Evolutionary conservation across 1,284 basidiomycete species (phyloP).

Genomic region (Xerocomus minutiporus): DNA sequence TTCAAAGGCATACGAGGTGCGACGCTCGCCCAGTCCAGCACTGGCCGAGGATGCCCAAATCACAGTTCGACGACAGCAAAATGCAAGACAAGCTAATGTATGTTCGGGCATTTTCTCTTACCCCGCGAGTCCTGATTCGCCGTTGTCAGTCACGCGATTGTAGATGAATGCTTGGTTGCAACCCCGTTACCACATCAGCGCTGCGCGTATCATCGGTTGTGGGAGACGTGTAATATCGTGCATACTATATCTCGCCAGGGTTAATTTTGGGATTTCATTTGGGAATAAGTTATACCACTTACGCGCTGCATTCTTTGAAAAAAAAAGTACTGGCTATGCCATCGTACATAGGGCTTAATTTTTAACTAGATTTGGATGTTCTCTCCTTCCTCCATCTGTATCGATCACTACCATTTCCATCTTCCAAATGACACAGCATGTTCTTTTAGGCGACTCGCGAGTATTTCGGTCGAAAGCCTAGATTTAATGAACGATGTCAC

Average conservation of each 20-base stretch:
- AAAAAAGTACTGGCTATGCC: slow-evolving; percentile 26
- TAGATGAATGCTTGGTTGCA: slow-evolving; percentile 22
- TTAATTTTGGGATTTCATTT: slow-evolving; percentile 24
- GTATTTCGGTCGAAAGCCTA: slow-evolving; percentile 9
- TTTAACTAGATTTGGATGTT: slow-evolving; percentile 9
- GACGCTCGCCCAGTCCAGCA: slow-evolving; percentile 31
- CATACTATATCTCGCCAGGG: slow-evolving; percentile 21
- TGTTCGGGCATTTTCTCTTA: slow-evolving; percentile 2
- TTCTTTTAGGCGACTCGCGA: slow-evolving; percentile 1
- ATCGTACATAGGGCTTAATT: slow-evolving; percentile 16
- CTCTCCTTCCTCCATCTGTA: slow-evolving; percentile 11
- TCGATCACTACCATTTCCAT: slow-evolving; percentile 13
- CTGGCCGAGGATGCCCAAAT: slow-evolving; percentile 29
- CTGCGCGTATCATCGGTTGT: slow-evolving; percentile 23
- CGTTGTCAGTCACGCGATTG: slow-evolving; percentile 28
- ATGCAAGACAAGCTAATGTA: slow-evolving; percentile 21
- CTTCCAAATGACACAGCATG: slow-evolving; percentile 5
- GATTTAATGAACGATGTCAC: slow-evolving; percentile 12
- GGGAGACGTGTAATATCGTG: slow-evolving; percentile 10
- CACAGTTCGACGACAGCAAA: slow-evolving; percentile 31
- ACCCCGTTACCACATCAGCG: slow-evolving; percentile 17
- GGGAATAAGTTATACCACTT: slow-evolving; percentile 30
- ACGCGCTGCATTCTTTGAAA: slow-evolving; percentile 12
- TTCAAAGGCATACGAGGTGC: slow-evolving; percentile 28
- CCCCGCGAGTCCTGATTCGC: slow-evolving; percentile 11